A percentile compares a stretch with the other conserved stretches of the same genome.
phyloP scores from a whole-genome alignment of 2,329 filamentous ascomycete species.

The Botrytis tulipae region DNA sequence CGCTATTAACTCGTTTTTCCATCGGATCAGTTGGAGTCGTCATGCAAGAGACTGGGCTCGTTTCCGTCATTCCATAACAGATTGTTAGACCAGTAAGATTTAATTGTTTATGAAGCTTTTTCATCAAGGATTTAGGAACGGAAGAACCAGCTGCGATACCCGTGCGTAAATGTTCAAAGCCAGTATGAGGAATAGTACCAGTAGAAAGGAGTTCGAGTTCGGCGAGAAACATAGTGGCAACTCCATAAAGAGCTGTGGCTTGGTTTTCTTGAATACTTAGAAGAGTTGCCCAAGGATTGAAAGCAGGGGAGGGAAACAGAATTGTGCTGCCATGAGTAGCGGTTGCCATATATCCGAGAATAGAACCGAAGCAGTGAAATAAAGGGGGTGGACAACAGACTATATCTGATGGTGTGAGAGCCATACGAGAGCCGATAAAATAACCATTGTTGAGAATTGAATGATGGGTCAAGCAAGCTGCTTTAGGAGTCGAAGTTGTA shows the following conservation, averaged over 20 bases:
- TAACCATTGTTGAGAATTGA: conserved; percentile 91
- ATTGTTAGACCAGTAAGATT: conserved; percentile 84
- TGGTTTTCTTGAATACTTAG: conserved; percentile 52
- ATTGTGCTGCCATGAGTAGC: conserved; percentile 80
- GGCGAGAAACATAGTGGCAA: conserved; percentile 92
- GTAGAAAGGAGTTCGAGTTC: conserved; percentile 73
- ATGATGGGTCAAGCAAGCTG: conserved; percentile 80
- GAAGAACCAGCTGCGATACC: conserved; percentile 86
- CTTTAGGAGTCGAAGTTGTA: conserved; percentile 89
- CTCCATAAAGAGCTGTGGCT: conserved; percentile 73
- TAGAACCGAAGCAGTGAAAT: conserved; percentile 80
- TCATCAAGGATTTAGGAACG: conserved; percentile 82
- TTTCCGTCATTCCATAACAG: conserved; percentile 61
- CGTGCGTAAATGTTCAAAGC: conserved; percentile 70
- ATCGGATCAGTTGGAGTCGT: conserved; percentile 67
- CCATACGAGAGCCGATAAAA: conserved; percentile 83
- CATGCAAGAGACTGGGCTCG: conserved; percentile 57
- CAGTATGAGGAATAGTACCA: conserved; percentile 42
- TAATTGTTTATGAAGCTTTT: conserved; percentile 66
- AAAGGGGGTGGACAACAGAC: conserved; percentile 84
- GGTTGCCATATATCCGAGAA: conserved; percentile 84
- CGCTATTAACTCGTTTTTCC: conserved; percentile 63
- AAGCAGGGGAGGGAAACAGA: conserved; percentile 82
- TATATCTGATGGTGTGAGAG: conserved; percentile 68
- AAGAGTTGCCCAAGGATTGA: conserved; percentile 62